Evolutionary conservation across 495 filamentous ascomycete species (phyloP).

Genomic region (Neurospora tetraspora): DNA sequence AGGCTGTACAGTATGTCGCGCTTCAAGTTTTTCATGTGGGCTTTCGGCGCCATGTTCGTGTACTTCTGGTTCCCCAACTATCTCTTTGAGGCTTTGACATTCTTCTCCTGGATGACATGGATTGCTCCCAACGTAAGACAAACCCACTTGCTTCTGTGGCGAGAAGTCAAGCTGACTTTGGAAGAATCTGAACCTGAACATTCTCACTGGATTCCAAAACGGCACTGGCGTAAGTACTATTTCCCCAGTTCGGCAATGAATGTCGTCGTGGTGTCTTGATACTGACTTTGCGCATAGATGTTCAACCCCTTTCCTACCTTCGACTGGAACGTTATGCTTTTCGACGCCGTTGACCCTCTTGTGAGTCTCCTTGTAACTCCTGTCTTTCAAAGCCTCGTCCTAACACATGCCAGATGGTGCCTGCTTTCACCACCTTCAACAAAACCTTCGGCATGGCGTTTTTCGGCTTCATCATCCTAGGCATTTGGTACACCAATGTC

Average conservation of each 20-base stretch:
- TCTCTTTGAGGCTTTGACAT: conserved; percentile 27
- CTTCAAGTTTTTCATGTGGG: conserved; percentile 25
- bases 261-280: no score
- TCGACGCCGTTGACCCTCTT: conserved; percentile 23
- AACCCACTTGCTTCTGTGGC: neutral
- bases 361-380: neutral
- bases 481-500: conserved; percentile 29
- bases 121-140: conserved; percentile 21
- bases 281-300: neutral
- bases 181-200: conserved; percentile 18
- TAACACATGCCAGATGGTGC: conserved; percentile 20
- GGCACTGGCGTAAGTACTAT: conserved; percentile 19
- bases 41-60: conserved; percentile 28
- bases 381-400: no score
- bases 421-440: conserved; percentile 36
- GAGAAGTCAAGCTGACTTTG: no score
- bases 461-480: conserved; percentile 21
- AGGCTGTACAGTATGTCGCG: conserved; percentile 23
- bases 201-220: conserved; percentile 21
- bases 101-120: conserved; percentile 36
- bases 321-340: conserved; percentile 33
- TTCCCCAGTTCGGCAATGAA: no score
- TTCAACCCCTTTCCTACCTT: conserved; percentile 32
- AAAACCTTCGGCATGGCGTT: conserved; percentile 23
- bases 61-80: conserved; percentile 39